These are phyloP conservation scores for Kazachstania martiniae DNA, from an alignment of 805 yeast species.

Conservation along the genomic window DNA sequence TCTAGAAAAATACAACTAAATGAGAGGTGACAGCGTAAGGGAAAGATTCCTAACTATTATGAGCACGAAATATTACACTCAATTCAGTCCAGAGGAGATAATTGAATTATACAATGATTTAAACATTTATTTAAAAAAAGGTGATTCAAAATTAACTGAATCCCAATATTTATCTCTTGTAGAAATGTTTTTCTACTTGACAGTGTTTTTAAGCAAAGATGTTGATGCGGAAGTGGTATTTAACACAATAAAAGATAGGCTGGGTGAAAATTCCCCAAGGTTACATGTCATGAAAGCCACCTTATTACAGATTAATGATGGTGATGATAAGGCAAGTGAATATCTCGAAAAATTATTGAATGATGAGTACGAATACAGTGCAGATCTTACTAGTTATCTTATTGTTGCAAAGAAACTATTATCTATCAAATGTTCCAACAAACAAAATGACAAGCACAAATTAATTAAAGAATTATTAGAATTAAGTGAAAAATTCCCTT, in stretches of 20 bases:
- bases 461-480: slow-evolving; percentile 10
- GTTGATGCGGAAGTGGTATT: slow-evolving; percentile 58
- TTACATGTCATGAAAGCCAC: slow-evolving; percentile 24
- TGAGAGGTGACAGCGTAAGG: slow-evolving; percentile 18
- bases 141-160: slow-evolving; percentile 21
- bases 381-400: slow-evolving; percentile 24
- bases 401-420: slow-evolving; percentile 20
- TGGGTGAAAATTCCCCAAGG: slow-evolving; percentile 37
- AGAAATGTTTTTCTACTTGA: slow-evolving; percentile 63
- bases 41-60: slow-evolving; percentile 42
- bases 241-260: slow-evolving; percentile 56
- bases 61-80: slow-evolving; percentile 39
- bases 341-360: slow-evolving; percentile 44
- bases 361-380: slow-evolving; percentile 42
- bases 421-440: slow-evolving; percentile 9
- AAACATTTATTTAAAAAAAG: slow-evolving; percentile 12
- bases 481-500: slow-evolving; percentile 36
- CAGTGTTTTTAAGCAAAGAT: slow-evolving; percentile 53
- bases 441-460: background rate
- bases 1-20: background rate
- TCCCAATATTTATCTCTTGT: slow-evolving; percentile 43
- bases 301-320: slow-evolving; percentile 17
- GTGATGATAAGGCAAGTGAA: slow-evolving; percentile 18
- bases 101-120: slow-evolving; percentile 31
- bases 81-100: slow-evolving; percentile 36